phyloP scores from a whole-genome alignment of 257 asterid species.

The Scutellaria barbata region DNA sequence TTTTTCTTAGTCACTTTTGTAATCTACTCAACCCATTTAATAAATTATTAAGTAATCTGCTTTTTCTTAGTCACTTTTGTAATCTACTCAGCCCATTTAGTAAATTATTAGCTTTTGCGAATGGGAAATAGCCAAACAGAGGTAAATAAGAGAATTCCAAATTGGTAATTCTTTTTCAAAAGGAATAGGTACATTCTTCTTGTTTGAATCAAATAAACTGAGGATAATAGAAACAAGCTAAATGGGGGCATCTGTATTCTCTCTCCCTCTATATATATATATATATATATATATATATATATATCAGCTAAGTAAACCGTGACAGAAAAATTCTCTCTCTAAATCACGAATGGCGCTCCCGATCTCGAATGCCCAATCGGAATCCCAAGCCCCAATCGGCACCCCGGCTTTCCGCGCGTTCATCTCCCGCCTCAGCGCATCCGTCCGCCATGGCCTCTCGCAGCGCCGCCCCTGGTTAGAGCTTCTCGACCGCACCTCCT shows the following conservation, averaged over 20 bases:
- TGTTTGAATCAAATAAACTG: too few species aligned
- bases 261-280: slow-evolving; percentile 3
- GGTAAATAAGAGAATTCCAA: neutral
- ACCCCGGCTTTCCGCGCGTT: slow-evolving; percentile 84
- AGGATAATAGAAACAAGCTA: too few species aligned
- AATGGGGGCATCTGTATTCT: neutral
- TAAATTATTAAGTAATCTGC: neutral
- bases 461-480: slow-evolving; percentile 96
- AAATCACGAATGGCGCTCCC: slow-evolving; percentile 62
- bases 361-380: slow-evolving; percentile 67
- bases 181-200: too few species aligned
- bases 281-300: neutral
- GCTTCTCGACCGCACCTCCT: slow-evolving; percentile 82
- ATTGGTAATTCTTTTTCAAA: too few species aligned
- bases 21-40: neutral
- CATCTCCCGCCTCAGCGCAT: slow-evolving; percentile 63
- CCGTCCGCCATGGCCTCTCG: slow-evolving; percentile 68
- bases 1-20: neutral
- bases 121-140: neutral
- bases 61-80: neutral
- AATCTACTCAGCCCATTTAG: neutral
- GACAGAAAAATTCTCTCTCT: slow-evolving; percentile 21
- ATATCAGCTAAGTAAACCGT: slow-evolving; percentile 15
- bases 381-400: slow-evolving; percentile 53
- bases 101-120: too few species aligned